Conservation (phyloP, 192 early-diverging fungal species). For the Coemansia sp. region DNA sequence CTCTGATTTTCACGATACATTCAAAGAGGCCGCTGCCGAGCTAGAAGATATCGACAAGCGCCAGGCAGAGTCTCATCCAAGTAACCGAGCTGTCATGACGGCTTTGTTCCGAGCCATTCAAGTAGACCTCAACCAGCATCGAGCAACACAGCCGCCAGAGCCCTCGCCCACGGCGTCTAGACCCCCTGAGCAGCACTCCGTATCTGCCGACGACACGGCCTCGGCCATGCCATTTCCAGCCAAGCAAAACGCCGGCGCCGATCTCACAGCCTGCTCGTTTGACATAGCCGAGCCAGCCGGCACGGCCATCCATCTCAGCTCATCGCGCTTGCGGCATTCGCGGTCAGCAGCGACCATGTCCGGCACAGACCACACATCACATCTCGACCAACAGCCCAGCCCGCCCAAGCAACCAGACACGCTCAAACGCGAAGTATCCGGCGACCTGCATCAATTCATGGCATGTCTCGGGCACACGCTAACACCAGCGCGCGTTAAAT, state of each 20-base stretch:
- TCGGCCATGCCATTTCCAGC: background rate
- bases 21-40: background rate
- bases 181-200: background rate
- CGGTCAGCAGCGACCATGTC: slow-evolving; percentile 1
- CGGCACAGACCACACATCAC: background rate
- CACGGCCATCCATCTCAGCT: background rate
- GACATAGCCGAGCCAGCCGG: background rate
- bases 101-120: slow-evolving; percentile 35
- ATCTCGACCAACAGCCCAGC: background rate
- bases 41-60: background rate
- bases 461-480: slow-evolving; percentile 52
- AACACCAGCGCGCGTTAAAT: slow-evolving; percentile 24
- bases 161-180: background rate
- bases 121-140: slow-evolving; percentile 17
- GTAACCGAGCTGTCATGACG: slow-evolving; percentile 33
- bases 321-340: slow-evolving; percentile 8
- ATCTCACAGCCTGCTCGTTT: background rate
- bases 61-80: background rate
- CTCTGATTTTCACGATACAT: slow-evolving; percentile 25
- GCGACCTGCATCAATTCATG: slow-evolving; percentile 54
- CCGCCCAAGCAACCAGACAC: background rate
- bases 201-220: background rate
- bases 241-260: background rate
- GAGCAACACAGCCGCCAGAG: background rate
- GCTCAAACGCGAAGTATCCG: slow-evolving; percentile 19